Evolutionary conservation across 495 filamentous ascomycete species (phyloP).

Genomic region (Astrothelium subdiscretum): DNA sequence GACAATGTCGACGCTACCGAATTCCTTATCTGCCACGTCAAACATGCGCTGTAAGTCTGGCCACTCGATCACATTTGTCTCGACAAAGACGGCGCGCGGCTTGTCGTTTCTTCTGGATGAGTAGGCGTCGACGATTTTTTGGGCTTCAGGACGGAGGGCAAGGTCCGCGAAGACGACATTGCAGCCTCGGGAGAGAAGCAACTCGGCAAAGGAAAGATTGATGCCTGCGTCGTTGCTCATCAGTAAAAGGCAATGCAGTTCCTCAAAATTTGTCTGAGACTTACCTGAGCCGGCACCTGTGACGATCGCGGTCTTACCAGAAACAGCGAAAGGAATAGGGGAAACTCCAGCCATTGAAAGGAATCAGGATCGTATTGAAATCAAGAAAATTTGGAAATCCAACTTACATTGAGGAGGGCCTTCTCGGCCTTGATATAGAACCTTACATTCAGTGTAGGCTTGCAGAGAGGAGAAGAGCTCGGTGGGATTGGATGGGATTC

Average conservation of each 20-base stretch:
- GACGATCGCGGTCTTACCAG: conserved; percentile 55
- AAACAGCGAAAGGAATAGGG: conserved; percentile 31
- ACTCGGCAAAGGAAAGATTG: conserved; percentile 48
- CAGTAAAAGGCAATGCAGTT: conserved; percentile 4
- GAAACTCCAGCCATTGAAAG: conserved; percentile 11
- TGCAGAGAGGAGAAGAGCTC: neutral
- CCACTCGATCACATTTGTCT: conserved; percentile 54
- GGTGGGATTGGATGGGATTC: neutral
- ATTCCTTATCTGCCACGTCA: conserved; percentile 38
- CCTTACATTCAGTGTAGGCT: neutral
- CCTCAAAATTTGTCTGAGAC: conserved; percentile 22
- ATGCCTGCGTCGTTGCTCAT: conserved; percentile 29
- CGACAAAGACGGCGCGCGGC: conserved; percentile 44
- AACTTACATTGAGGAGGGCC: neutral
- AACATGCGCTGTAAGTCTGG: conserved; percentile 47
- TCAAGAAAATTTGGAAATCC: neutral
- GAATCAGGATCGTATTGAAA: neutral
- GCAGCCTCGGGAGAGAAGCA: conserved; percentile 48
- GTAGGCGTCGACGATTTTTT: conserved; percentile 43
- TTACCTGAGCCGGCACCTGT: conserved; percentile 61
- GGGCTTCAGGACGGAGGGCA: conserved; percentile 50
- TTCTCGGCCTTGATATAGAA: neutral
- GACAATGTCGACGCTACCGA: conserved; percentile 52
- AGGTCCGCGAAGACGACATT: conserved; percentile 58
- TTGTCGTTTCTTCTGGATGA: conserved; percentile 21